Evolutionary conservation across 345 rosid species (phyloP).

Genomic region (Salix viminalis): DNA sequence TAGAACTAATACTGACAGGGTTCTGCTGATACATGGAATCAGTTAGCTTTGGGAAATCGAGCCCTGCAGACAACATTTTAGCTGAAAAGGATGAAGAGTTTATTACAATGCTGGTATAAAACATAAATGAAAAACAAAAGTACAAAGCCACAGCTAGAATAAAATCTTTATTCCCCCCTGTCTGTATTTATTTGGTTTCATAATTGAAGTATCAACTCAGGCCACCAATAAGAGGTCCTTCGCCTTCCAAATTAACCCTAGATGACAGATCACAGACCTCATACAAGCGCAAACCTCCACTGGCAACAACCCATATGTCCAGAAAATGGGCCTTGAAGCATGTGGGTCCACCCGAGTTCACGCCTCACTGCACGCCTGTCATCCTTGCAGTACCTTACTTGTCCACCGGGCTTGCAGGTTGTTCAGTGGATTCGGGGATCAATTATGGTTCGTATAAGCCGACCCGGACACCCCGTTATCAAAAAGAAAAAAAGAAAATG

Average conservation of each 20-base stretch:
- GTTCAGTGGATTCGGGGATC: accelerated
- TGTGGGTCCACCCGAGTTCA: too few species aligned
- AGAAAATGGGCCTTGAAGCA: neutral
- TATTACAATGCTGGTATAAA: neutral
- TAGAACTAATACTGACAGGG: neutral
- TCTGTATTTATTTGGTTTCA: neutral
- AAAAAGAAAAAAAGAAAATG: neutral
- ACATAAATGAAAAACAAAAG: neutral
- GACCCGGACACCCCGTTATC: too few species aligned
- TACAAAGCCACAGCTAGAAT: neutral
- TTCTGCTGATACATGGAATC: neutral
- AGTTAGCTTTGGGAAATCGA: neutral
- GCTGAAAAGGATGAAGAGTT: neutral
- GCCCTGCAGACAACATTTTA: neutral
- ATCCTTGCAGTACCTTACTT: too few species aligned
- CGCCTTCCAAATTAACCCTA: neutral
- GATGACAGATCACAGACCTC: neutral
- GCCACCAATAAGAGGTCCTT: neutral
- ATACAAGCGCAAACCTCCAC: neutral
- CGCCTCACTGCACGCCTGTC: too few species aligned
- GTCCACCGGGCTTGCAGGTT: too few species aligned
- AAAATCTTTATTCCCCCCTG: neutral
- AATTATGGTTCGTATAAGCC: too few species aligned
- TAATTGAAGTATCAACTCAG: neutral
- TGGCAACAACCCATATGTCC: neutral